Base-by-base conservation (phyloP, 176 grass and related monocot genomes). In the Hyparrhenia diplandra region DNA sequence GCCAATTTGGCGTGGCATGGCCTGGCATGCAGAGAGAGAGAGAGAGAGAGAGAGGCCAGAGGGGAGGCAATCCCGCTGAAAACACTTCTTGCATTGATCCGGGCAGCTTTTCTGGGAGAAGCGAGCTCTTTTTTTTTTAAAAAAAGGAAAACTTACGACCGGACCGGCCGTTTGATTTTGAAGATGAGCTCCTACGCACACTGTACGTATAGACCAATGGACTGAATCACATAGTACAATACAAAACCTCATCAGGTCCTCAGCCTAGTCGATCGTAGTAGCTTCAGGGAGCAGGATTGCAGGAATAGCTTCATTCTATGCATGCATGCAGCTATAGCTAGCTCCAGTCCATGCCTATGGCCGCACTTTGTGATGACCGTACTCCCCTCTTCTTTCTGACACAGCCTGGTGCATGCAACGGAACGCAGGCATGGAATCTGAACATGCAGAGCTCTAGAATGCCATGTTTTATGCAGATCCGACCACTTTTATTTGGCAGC, bases 11-110 rank as follows among this genome's bases (percentile, higher is more conserved):
- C 76, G 52, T 40, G 31, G 8, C 14, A 13, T 11, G 73, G 51
- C 39, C 57, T 23, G 52, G 21, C 54, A 4, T 57, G 54, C 21
- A 61, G 49, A 58, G 23, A 63, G 20, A 10, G 46, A 4, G 7
- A 5, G 13, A 78, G 37, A 59, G 61, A 65, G 32, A 60, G 74
- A 76, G 63, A 55, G 62, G 52, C 60, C 64, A 10, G 46, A 4
- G 7, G 3, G 9, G 47, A 78, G 79, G 83, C 79, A 86, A 90
- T 86, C 88, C 83, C 88, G 52, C 83, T 78, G 69, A 89, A 82
- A 86, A 82, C 79, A 89, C 83, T 68, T 6, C 8, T 37, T 78
- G 88, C 79, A 68, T 82, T 74, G 88, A 90, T 90, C 82, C 72
- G 83, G 49, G 79, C 83, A 67, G 88, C 74, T 86, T 86, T 86